Evolutionary conservation across 495 filamentous ascomycete species (phyloP).

Genomic region (Trichocladium uniseriatum): DNA sequence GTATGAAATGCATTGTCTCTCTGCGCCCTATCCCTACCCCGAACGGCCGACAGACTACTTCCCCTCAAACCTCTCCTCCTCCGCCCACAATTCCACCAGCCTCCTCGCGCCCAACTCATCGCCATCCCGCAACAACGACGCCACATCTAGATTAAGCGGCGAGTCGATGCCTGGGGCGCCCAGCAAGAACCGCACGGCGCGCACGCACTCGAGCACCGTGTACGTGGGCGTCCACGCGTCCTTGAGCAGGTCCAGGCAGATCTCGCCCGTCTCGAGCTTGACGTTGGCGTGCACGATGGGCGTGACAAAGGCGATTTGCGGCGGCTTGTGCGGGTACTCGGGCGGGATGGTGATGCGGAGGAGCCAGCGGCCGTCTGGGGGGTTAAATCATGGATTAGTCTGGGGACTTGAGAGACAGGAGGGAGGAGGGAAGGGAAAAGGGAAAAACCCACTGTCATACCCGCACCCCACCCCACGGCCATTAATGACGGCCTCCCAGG

Average conservation of each 20-base stretch:
- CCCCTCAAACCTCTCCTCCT: slow-evolving; percentile 41
- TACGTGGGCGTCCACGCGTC: slow-evolving; percentile 78
- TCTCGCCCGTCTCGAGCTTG: slow-evolving; percentile 71
- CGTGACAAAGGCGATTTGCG: slow-evolving; percentile 67
- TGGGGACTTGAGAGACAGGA: too few relatives aligned
- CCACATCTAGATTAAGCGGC: slow-evolving; percentile 85
- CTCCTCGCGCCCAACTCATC: slow-evolving; percentile 70
- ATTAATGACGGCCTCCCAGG: slow-evolving; percentile 73
- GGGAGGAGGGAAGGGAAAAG: background rate
- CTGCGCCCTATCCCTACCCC: background rate
- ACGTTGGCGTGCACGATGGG: slow-evolving; percentile 83
- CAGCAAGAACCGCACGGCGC: slow-evolving; percentile 68
- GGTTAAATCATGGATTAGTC: background rate
- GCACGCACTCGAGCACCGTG: slow-evolving; percentile 66
- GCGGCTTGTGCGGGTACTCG: slow-evolving; percentile 70
- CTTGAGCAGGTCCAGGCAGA: slow-evolving; percentile 83
- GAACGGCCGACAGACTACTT: too few relatives aligned
- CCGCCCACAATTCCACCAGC: slow-evolving; percentile 72
- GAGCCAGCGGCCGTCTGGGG: slow-evolving; percentile 69
- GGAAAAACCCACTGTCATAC: slow-evolving; percentile 54
- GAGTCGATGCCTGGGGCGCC: slow-evolving; percentile 68
- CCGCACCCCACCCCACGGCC: slow-evolving; percentile 51
- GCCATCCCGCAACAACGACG: slow-evolving; percentile 62
- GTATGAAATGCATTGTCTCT: background rate
- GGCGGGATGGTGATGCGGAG: slow-evolving; percentile 67